Base-by-base conservation (phyloP, 2,329 filamentous ascomycete genomes). In the Decorospora gaudefroyi region DNA sequence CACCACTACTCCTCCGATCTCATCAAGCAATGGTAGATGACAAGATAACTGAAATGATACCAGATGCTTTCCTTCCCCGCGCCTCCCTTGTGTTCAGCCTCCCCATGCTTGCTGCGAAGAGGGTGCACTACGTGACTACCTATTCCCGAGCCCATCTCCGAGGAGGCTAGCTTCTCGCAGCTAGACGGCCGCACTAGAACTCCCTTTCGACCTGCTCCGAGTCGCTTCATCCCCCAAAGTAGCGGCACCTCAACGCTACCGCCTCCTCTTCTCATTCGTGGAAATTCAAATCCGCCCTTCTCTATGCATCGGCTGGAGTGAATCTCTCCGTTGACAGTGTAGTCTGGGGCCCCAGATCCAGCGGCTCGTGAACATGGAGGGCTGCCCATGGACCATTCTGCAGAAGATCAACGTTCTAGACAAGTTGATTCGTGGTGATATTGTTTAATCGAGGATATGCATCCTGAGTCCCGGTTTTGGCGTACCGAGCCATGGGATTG, bases 351-450 rank as follows among this genome's bases (percentile, higher is more conserved):
- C 60, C 60, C 60, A 56, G 58, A 59, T 62, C 57, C 39, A 32
- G n/a, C 13, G 33, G 15, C 35, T 43, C 48, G 15, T 42, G 46
- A 34, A 26, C 36, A 13, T 18, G 37, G 11, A 34, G 30, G 27
- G 28, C 46, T 39, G 25, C 21, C 18, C 30, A 32, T 38, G 28
- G 30, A 34, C 39, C 11, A 32, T 42, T 47, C 50, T 28, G 42
- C 49, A 39, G 36, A 57, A 54, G 46, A 39, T 46, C 49, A 59
- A 57, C 46, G 45, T 21, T 31, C 43, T 52, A 51, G 52, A 49
- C 57, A 53, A 28, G 39, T 13, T 64, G 60, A 66, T 66, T 65
- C 57, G 62, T 65, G 62, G 61, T 50, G 60, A 57, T 55, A 56
- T 57, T 37, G 47, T 26, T 55, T 49, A 28, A 35, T 26, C 9